A percentile compares a stretch with the other conserved stretches of the same genome.
Conservation (phyloP, 805 yeast species). For the Sugiyamaella qingdaonensis region DNA sequence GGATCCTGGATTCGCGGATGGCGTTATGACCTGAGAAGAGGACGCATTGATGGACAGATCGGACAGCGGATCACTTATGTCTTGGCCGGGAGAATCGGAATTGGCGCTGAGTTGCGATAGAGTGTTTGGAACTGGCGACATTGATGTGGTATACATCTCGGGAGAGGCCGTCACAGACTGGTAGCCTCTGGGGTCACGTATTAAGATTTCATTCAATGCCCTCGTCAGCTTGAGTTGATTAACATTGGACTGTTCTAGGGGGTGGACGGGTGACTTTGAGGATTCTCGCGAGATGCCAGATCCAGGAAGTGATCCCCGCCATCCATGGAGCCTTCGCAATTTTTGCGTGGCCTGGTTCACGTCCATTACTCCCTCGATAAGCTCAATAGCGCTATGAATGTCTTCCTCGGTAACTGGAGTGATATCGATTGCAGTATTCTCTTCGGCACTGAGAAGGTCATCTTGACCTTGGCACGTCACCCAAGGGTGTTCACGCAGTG, state of each 20-base stretch:
- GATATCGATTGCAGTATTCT: conserved; percentile 31
- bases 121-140: neutral
- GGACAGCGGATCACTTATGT: neutral
- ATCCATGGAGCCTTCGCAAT: conserved; percentile 31
- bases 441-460: conserved; percentile 32
- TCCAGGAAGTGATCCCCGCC: conserved; percentile 27
- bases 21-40: no score
- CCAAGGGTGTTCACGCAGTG: conserved; percentile 74
- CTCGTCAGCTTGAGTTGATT: conserved; percentile 29
- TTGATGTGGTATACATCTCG: neutral
- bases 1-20: no score
- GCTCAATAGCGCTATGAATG: conserved; percentile 34
- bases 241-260: conserved; percentile 14
- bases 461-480: conserved; percentile 37
- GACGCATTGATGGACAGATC: neutral
- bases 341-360: conserved; percentile 20
- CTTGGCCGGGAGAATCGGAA: neutral
- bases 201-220: conserved; percentile 32
- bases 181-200: conserved; percentile 1
- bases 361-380: conserved; percentile 25
- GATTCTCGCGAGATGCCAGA: conserved; percentile 11
- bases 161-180: conserved; percentile 1
- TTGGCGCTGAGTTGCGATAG: neutral
- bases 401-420: conserved; percentile 36
- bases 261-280: conserved; percentile 7